Evolutionary conservation across 108 stramenopile species (phyloP).

Genomic region (Cyclostephanos invisitatus): DNA sequence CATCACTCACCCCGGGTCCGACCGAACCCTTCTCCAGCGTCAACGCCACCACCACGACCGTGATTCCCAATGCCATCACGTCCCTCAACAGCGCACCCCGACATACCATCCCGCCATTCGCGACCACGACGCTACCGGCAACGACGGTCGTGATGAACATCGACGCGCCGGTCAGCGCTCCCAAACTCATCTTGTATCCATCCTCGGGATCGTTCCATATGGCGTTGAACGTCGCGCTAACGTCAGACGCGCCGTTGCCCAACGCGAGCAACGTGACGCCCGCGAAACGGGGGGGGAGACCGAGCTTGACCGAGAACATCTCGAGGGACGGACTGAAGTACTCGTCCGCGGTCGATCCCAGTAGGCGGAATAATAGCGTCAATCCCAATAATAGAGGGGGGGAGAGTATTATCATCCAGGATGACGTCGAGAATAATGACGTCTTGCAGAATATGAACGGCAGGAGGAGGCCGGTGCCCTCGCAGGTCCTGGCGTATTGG

Average conservation of each 20-base stretch:
- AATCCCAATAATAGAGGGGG: slow-evolving; percentile 71
- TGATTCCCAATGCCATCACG: slow-evolving; percentile 64
- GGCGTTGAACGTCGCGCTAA: slow-evolving; percentile 88
- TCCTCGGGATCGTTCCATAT: slow-evolving; percentile 66
- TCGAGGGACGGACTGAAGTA: slow-evolving; percentile 93
- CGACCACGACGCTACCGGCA: slow-evolving; percentile 76
- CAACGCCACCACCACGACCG: slow-evolving; percentile 63
- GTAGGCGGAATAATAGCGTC: slow-evolving; percentile 80
- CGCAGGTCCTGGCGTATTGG: slow-evolving; percentile 70
- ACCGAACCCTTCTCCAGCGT: slow-evolving; percentile 56
- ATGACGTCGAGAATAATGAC: slow-evolving; percentile 23
- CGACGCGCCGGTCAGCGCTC: slow-evolving; percentile 92
- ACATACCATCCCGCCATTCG: slow-evolving; percentile 77
- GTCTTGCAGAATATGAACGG: slow-evolving; percentile 73
- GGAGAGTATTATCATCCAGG: slow-evolving; percentile 54
- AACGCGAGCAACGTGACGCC: slow-evolving; percentile 95
- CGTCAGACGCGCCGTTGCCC: slow-evolving; percentile 98
- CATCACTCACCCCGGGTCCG: slow-evolving; percentile 49
- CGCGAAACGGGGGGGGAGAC: slow-evolving; percentile 93
- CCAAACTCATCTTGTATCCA: slow-evolving; percentile 85
- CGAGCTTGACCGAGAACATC: slow-evolving; percentile 82
- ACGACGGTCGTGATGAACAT: slow-evolving; percentile 91
- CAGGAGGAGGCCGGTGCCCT: slow-evolving; percentile 60
- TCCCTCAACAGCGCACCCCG: slow-evolving; percentile 87
- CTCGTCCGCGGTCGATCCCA: slow-evolving; percentile 95